Evolutionary conservation across 345 rosid species (phyloP), one percentile per base, ranked within the genome.

Genomic region (Excoecaria cochinchinensis): DNA sequence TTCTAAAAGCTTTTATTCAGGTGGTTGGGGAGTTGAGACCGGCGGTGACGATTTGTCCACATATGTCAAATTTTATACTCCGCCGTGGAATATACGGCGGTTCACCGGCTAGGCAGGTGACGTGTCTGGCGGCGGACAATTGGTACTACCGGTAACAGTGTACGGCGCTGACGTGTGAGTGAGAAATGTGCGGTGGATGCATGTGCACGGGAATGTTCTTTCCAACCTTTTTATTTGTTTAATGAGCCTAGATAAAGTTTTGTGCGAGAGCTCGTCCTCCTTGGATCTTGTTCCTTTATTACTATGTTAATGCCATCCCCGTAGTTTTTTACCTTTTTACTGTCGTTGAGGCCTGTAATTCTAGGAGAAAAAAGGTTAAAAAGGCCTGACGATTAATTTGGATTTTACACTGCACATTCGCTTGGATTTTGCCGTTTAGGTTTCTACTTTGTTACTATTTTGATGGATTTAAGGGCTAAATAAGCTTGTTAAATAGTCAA

Each of bases 161-260:
- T 76, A 64, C 77, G 74, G 76, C 67, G 76, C 85, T 79, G 78
- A 72, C 78, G 82, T 80, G 81, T 68, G 59, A 73, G 76, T 39
- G 78, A 62, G 79, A 40, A 75, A 63, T 63, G 25, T 74, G 85
- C 80, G 87, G 77, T 78, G 74, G 69, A 81, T 78, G 87, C 86
- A 87, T 82, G 88, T 86, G 89, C 76, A 80, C 78, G 70, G 78
- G 84, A 86, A 82, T 84, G 80, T 85, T 73, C 57, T 71, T 62
- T 61, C n/a, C 9, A 3, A 31, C 15, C 12, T 16, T 5, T 67
- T 46, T 58, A 2, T 59, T 59, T 21, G 4, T 59, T 59, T 59
- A 59, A 22, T 59, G 63, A 24, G 31, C 31, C 2, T 31, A 31
- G 31, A 31, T 31, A 31, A 31, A 31, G 31, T 31, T 31, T 31